Evolutionary conservation across 179 eudicot genomes (phyloP), one percentile per base, ranked within the genome.

Genomic region (Silene noctiflora): DNA sequence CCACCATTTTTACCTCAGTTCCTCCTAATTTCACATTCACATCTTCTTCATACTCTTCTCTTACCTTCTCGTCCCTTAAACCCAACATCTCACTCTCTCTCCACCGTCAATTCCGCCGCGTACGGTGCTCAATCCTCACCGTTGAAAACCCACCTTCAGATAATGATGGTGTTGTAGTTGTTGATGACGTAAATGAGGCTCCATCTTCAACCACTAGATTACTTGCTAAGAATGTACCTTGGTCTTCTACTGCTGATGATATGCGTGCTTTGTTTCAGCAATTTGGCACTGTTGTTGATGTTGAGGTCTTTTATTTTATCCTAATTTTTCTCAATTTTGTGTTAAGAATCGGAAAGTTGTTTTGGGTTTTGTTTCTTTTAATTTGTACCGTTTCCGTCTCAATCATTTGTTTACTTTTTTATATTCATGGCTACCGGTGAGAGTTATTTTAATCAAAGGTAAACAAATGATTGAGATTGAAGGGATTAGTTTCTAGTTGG

Each of bases 141-240:
- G 55, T 72, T 61, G 68, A 81, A 63, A 76, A 16, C 71, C 77
- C 81, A 66, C 9, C 82, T 0, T 24, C 67, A 25, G 77, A 81
- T 70, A 88, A 25, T 27, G 62, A 3, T 9, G n/a, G 0, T 9
- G 72, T 8, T 4, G 39, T 33, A 0, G 39, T 33, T 33, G 39
- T 4, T 33, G 39, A 33, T 1, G 72, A 7, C 14, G 73, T 46
- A 11, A 16, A 25, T 31, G 81, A 87, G 80, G 2, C 67, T 44
- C 83, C 88, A 25, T 56, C n/a, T 39, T 39, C 46, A 39, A 39
- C 46, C 24, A 94, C 91, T 1, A 85, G 96, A 76, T 53, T 94
- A 69, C 78, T 91, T 33, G 95, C 92, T 5, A 88, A 88, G 84
- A 92, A 94, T 46, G 75, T 92, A 12, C 96, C 97, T 0, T 95